Percentiles rank a stretch among this genome's conserved stretches.
Conservation (phyloP, 2,329 filamentous ascomycete genomes). For the Onygenales sp. region DNA sequence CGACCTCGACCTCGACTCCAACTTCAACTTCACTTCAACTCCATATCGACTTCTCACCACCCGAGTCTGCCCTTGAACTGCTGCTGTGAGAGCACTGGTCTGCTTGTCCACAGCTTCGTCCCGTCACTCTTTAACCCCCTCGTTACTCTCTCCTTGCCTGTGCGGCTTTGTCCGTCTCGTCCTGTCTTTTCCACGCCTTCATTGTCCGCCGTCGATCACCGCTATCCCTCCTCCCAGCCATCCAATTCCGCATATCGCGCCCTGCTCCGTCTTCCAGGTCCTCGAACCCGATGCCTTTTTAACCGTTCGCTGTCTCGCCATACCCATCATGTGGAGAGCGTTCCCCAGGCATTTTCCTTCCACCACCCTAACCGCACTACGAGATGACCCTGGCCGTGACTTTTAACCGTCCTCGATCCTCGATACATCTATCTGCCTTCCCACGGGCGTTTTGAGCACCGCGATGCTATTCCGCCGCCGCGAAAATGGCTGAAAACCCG, state of each 20-base stretch:
- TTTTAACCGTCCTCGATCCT: background rate
- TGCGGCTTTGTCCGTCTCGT: background rate
- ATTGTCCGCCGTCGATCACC: background rate
- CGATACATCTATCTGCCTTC: conserved; percentile 6
- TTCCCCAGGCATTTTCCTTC: background rate
- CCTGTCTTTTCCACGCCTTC: background rate
- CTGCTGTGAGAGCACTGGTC: conserved; percentile 1
- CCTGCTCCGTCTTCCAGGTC: background rate
- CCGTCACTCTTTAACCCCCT: background rate
- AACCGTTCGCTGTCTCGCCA: background rate
- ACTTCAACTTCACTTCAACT: background rate
- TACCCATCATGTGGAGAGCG: background rate
- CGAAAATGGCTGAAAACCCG: conserved; percentile 19
- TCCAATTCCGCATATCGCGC: background rate
- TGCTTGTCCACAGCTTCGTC: background rate
- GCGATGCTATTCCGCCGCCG: conserved; percentile 20
- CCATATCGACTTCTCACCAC: no score
- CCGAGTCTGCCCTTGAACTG: background rate
- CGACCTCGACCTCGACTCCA: background rate
- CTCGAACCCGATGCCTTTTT: background rate
- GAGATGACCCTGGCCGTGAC: background rate
- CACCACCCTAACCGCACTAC: background rate
- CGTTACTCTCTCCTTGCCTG: background rate
- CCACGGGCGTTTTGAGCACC: conserved; percentile 13
- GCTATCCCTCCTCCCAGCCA: background rate